These are phyloP conservation scores for Madurella fahalii DNA, from an alignment of 2,329 filamentous ascomycete species.

Conservation along the genomic window DNA sequence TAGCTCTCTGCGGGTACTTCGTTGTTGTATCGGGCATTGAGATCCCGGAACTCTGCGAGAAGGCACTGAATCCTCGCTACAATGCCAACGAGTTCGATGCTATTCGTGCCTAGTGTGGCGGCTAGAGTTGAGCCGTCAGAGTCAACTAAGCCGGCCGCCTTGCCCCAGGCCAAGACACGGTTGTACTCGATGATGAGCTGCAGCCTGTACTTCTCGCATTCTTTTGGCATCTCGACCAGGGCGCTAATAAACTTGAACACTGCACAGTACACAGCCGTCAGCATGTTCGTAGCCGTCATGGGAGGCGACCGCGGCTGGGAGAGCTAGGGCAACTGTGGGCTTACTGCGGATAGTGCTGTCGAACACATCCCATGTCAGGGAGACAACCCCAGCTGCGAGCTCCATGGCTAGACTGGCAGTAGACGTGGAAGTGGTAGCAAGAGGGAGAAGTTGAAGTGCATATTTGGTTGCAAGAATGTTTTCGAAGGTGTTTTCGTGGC, in stretches of 20 bases:
- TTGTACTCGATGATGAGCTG: conserved; percentile 29
- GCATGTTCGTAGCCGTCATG: neutral
- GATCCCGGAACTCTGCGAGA: conserved; percentile 25
- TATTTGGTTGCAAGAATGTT: too few species aligned
- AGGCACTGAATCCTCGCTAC: conserved; percentile 25
- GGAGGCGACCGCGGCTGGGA: too few species aligned
- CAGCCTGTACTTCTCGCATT: conserved; percentile 25
- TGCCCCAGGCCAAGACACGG: conserved; percentile 26
- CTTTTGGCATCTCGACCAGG: conserved; percentile 27
- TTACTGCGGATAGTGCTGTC: conserved; percentile 24
- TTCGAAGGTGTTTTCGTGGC: too few species aligned
- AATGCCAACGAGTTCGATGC: conserved; percentile 25
- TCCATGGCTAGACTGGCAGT: conserved; percentile 11
- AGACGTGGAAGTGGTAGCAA: neutral
- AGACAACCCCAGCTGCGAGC: conserved; percentile 21
- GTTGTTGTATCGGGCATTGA: conserved; percentile 26
- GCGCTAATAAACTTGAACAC: conserved; percentile 27
- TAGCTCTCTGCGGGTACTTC: conserved; percentile 15
- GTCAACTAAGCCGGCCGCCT: conserved; percentile 26
- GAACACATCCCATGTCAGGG: conserved; percentile 25
- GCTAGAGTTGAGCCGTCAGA: conserved; percentile 21
- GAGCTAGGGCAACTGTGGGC: neutral
- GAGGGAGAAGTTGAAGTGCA: neutral
- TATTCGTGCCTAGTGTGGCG: conserved; percentile 19
- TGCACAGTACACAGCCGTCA: neutral